These are phyloP conservation scores for Torulaspora indica DNA, from an alignment of 805 yeast genomes.

Conservation along the genomic window DNA sequence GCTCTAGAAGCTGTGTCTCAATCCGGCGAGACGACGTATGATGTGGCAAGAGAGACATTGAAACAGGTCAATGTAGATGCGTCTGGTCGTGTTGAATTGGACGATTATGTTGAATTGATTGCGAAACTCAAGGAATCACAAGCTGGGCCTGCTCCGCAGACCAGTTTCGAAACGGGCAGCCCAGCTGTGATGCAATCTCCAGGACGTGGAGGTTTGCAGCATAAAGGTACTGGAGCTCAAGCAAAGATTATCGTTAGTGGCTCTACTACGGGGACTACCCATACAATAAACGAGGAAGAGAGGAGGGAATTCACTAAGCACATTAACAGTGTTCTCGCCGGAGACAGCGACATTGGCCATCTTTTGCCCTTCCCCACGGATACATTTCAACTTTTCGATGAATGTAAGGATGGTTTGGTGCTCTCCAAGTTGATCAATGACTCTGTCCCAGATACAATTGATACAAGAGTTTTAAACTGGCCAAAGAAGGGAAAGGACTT, in stretches of 20 bases:
- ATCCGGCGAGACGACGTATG: slow-evolving; percentile 78
- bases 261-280: slow-evolving; percentile 85
- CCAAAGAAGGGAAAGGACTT: slow-evolving; percentile 76
- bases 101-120: slow-evolving; percentile 82
- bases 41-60: slow-evolving; percentile 88
- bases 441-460: slow-evolving; percentile 97
- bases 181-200: slow-evolving; percentile 30
- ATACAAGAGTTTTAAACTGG: slow-evolving; percentile 90
- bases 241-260: slow-evolving; percentile 83
- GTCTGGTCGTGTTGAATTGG: slow-evolving; percentile 93
- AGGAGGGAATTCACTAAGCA: slow-evolving; percentile 93
- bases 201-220: slow-evolving; percentile 39
- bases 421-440: slow-evolving; percentile 91
- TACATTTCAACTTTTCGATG: slow-evolving; percentile 92
- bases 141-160: slow-evolving; percentile 30
- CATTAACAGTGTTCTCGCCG: slow-evolving; percentile 85
- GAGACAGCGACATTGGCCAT: slow-evolving; percentile 78
- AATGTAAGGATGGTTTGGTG: slow-evolving; percentile 91
- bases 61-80: slow-evolving; percentile 92
- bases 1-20: slow-evolving; percentile 79
- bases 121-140: slow-evolving; percentile 63
- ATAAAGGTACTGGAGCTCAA: slow-evolving; percentile 51
- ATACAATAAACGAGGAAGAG: slow-evolving; percentile 96
- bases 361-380: slow-evolving; percentile 90
- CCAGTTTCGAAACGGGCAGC: slow-evolving; percentile 31